phyloP scores from a whole-genome alignment of 371 early-diverging fungal genomes.

The Circinella minor region DNA sequence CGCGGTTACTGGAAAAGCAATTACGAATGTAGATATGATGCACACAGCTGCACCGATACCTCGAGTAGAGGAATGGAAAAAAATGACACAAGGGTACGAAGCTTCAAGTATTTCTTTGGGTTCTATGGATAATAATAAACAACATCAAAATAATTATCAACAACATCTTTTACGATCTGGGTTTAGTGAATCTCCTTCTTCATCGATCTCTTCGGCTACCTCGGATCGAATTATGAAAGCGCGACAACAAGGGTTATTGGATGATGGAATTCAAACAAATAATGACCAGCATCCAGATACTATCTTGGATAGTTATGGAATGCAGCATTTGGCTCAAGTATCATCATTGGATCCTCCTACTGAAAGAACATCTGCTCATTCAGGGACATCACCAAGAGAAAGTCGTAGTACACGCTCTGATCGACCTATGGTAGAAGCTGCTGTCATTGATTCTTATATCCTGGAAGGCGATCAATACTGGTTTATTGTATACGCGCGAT shows the following conservation, averaged over 20 bases:
- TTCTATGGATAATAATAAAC: conserved; percentile 23
- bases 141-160: conserved; percentile 18
- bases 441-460: conserved; percentile 63
- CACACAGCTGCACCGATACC: conserved; percentile 23
- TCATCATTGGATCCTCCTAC: not conserved
- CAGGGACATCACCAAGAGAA: conserved; percentile 3
- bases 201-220: conserved; percentile 22
- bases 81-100: conserved; percentile 63
- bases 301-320: conserved; percentile 25
- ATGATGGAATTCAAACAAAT: conserved; percentile 1
- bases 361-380: not conserved
- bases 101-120: conserved; percentile 62
- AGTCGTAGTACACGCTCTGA: conserved; percentile 3
- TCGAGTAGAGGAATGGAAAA: conserved; percentile 78
- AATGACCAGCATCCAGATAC: conserved; percentile 13
- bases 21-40: conserved; percentile 57
- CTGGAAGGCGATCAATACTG: conserved; percentile 70
- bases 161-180: conserved; percentile 12
- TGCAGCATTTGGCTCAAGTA: conserved; percentile 22
- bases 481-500: conserved; percentile 70
- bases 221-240: conserved; percentile 15
- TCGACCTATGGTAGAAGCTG: conserved; percentile 46
- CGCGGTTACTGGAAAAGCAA: conserved; percentile 62
- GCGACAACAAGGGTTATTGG: conserved; percentile 6
- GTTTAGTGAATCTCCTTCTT: conserved; percentile 15